Conservation (phyloP, 2,329 filamentous ascomycete species). For the Coniella vitis region DNA sequence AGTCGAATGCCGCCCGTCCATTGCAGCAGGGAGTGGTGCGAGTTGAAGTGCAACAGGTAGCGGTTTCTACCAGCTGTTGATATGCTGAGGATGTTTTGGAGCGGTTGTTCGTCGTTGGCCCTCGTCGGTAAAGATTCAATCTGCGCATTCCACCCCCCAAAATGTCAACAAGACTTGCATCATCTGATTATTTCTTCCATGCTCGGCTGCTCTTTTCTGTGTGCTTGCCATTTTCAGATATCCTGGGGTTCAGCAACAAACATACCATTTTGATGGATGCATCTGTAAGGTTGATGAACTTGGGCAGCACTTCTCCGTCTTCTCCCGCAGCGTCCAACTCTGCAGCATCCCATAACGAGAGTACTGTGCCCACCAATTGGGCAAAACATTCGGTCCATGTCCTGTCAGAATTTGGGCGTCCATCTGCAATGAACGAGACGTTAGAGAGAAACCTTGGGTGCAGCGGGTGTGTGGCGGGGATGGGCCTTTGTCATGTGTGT, state of each 20-base stretch:
- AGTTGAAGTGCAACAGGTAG: conserved; percentile 94
- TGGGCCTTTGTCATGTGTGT: not conserved
- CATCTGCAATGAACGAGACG: conserved; percentile 50
- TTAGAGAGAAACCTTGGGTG: not conserved
- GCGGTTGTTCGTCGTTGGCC: conserved; percentile 65
- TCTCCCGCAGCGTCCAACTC: conserved; percentile 83
- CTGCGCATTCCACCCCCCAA: too few species aligned
- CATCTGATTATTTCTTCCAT: not conserved
- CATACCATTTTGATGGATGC: conserved; percentile 95
- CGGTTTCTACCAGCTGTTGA: conserved; percentile 94
- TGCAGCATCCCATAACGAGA: conserved; percentile 92
- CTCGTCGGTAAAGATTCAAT: conserved; percentile 86
- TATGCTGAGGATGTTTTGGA: conserved; percentile 92
- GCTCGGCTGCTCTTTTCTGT: not conserved
- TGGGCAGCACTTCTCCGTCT: conserved; percentile 49
- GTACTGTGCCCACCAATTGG: conserved; percentile 87
- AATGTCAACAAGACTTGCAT: conserved; percentile 15
- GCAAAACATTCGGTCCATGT: conserved; percentile 97
- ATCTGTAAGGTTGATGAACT: conserved; percentile 93
- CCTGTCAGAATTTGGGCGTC: conserved; percentile 75
- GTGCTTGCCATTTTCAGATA: not conserved
- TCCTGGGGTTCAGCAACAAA: not conserved
- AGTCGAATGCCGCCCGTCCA: conserved; percentile 95
- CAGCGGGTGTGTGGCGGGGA: not conserved
- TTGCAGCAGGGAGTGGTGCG: conserved; percentile 83